Evolutionary conservation across 1,284 basidiomycete genomes (phyloP).

Genomic region (Fomitopsis betulina): DNA sequence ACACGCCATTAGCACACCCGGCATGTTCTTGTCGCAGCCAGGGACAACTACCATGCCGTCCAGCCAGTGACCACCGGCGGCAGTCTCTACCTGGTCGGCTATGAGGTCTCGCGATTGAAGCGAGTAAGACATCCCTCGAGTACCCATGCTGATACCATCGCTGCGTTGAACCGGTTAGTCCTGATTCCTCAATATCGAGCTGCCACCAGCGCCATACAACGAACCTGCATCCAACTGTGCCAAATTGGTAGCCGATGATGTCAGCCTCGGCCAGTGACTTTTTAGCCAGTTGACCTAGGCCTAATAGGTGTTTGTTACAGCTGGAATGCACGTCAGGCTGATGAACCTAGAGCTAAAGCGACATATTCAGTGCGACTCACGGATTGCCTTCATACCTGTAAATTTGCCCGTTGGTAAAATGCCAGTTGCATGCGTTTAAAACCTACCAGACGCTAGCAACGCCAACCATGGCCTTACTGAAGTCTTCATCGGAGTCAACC

Average conservation of each 20-base stretch:
- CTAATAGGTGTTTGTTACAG: slow-evolving; percentile 90
- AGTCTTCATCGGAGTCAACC: slow-evolving; percentile 71
- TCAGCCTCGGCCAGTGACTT: slow-evolving; percentile 70
- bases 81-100: slow-evolving; percentile 94
- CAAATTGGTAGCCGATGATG: slow-evolving; percentile 95
- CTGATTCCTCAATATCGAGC: not conserved
- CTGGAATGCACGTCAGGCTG: slow-evolving; percentile 36
- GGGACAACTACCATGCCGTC: slow-evolving; percentile 97
- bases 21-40: slow-evolving; percentile 99
- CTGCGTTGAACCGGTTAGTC: slow-evolving; percentile 23
- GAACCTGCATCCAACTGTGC: slow-evolving; percentile 84
- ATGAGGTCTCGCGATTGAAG: slow-evolving; percentile 96
- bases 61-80: slow-evolving; percentile 97
- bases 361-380: slow-evolving; percentile 23
- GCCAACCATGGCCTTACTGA: slow-evolving; percentile 94
- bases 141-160: slow-evolving; percentile 98
- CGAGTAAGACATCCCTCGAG: slow-evolving; percentile 89
- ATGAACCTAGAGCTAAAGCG: not conserved
- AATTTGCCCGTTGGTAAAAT: not conserved
- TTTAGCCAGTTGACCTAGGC: slow-evolving; percentile 86
- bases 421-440: not conserved
- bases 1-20: slow-evolving; percentile 92
- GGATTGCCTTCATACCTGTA: slow-evolving; percentile 37
- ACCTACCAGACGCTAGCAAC: slow-evolving; percentile 91
- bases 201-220: not conserved